Conservation (phyloP, 2,329 filamentous ascomycete genomes). For the Ceratocystiopsis sp. region DNA sequence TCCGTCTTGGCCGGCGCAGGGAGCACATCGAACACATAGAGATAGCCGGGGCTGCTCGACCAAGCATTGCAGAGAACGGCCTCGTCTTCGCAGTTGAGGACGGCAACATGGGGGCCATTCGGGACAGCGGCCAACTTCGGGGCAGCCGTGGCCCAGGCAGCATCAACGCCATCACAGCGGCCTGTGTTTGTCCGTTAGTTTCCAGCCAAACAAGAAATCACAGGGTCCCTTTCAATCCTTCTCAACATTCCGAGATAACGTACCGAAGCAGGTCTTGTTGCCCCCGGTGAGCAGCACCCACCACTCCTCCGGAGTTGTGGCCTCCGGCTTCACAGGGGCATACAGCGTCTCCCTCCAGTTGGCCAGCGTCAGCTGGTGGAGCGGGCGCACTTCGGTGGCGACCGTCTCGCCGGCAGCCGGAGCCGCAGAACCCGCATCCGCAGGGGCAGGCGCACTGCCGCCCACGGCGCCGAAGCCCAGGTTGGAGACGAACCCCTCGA, state of each 20-base stretch:
- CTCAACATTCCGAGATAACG: constrained; percentile 11
- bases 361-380: constrained; percentile 44
- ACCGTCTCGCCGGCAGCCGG: constrained; percentile 13
- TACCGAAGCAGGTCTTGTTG: constrained; percentile 62
- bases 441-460: constrained; percentile 18
- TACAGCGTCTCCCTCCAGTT: constrained; percentile 57
- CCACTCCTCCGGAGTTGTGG: constrained; percentile 54
- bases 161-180: constrained; percentile 45
- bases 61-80: constrained; percentile 60
- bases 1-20: constrained; percentile 46
- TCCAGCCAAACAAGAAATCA: not conserved
- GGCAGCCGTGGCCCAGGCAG: constrained; percentile 49
- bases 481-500: constrained; percentile 25
- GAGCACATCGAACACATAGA: constrained; percentile 53
- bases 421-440: constrained; percentile 32
- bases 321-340: constrained; percentile 38
- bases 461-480: constrained; percentile 19
- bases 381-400: constrained; percentile 19
- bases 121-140: constrained; percentile 43
- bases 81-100: constrained; percentile 59
- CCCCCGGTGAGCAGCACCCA: constrained; percentile 57
- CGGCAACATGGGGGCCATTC: constrained; percentile 47
- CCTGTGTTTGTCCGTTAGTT: constrained; percentile 22
- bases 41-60: constrained; percentile 44
- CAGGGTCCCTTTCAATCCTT: not conserved